Base-by-base conservation (phyloP, 2,329 filamentous ascomycete species). In the Apiospora sp. region DNA sequence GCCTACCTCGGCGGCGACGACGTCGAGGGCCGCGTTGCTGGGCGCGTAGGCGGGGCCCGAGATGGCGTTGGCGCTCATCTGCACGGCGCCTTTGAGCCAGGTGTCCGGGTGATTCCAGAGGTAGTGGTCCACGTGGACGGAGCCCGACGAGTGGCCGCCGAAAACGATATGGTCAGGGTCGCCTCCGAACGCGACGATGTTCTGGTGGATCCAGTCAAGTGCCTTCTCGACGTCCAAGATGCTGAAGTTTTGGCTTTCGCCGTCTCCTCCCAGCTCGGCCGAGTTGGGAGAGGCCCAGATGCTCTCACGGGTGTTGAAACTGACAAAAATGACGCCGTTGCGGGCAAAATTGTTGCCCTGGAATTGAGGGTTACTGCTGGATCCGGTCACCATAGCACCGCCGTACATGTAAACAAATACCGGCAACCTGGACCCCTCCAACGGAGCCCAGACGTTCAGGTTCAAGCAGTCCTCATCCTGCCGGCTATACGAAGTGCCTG, bases 381-480 rank as follows among this genome's bases (percentile, higher is more conserved):
- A 81, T 10, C 82, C 82, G 8, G 82, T 83, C 70, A 84, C 83
- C 77, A 84, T 84, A 0, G 83, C 83, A 58, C 83, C 84, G 7
- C 84, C 84, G 30, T 85, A 85, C 77, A 86, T 86, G 73, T 85
- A 86, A 1, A 86, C 81, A 27, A 83, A 76, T 0, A 85, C 83
- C 43, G 81, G 80, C 12, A 81, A 73, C 44, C 78, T 73, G 27
- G 78, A 69, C 51, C 51, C 78, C 4, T 27, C 41, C 4, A 77
- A 74, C 0, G 81, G 78, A 0, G 78, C 78, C 82, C 82, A 83
- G 71, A 83, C 78, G 75, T 83, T 83, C 27, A 86, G 76, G 75
- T 82, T 86, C 75, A 86, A 73, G 70, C 85, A 86, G 41, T 86
- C 83, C 73, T 83, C 82, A 67, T 77, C 79, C 67, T 81, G 76